A percentile compares a stretch with the other conserved stretches of the same genome.
Conservation (phyloP, 2,329 filamentous ascomycete species). For the Sporothrix luriei region DNA sequence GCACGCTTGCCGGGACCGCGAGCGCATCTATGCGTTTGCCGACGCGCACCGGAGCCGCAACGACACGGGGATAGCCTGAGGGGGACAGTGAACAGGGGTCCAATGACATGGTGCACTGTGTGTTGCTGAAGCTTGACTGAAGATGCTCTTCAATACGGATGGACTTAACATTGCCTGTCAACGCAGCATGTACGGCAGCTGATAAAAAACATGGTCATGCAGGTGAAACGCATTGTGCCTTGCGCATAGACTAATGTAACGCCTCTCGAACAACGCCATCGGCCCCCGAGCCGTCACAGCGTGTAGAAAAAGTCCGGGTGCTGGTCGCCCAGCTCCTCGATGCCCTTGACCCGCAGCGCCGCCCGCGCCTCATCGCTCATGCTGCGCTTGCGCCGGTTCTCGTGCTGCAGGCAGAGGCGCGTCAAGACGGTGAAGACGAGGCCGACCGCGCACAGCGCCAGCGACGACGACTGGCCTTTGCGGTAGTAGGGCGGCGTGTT, state of each 20-base stretch:
- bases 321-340: conserved; percentile 4
- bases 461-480: conserved; percentile 11
- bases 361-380: conserved; percentile 6
- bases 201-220: too few relatives aligned
- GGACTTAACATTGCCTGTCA: too few relatives aligned
- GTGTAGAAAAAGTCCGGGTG: conserved; percentile 19
- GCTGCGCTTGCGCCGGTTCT: conserved; percentile 13
- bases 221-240: too few relatives aligned
- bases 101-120: too few relatives aligned
- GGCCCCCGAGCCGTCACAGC: not conserved
- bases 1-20: conserved; percentile 35
- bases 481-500: conserved; percentile 16
- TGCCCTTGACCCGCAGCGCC: not conserved
- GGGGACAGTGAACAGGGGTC: not conserved
- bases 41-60: conserved; percentile 33
- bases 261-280: too few relatives aligned
- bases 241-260: too few relatives aligned
- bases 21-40: conserved; percentile 33
- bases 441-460: not conserved
- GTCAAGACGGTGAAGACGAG: conserved; percentile 18
- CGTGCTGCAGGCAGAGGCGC: conserved; percentile 18
- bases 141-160: too few relatives aligned
- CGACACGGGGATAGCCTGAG: conserved; percentile 34
- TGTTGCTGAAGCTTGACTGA: too few relatives aligned
- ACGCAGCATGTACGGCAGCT: too few relatives aligned